Conservation (phyloP, 768 basidiomycete genomes). For the Suillus luteus region DNA sequence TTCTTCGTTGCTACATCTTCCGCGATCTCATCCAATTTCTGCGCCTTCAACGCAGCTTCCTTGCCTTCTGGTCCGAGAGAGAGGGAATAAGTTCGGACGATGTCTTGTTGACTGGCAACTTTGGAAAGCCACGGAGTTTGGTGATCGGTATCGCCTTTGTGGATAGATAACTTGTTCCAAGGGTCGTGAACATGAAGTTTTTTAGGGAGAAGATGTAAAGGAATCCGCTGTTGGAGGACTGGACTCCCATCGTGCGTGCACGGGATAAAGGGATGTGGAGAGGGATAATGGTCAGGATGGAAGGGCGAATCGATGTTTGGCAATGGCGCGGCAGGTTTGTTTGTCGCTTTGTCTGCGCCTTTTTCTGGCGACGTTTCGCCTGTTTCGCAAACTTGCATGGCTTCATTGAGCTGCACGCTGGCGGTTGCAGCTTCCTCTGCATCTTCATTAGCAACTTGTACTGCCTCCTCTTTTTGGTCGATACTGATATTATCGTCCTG, state of each 20-base stretch:
- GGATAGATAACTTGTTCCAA: constrained; percentile 34
- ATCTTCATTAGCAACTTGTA: not conserved
- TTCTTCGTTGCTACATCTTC: constrained; percentile 19
- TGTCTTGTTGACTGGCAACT: constrained; percentile 23
- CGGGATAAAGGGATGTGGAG: constrained; percentile 43
- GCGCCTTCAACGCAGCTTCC: not conserved
- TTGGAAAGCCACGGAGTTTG: constrained; percentile 31
- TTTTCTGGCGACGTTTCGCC: not conserved
- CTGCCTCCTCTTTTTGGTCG: not conserved
- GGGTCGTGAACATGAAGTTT: constrained; percentile 48
- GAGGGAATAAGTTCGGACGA: constrained; percentile 36
- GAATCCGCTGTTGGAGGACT: constrained; percentile 36
- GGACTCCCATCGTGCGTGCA: constrained; percentile 29
- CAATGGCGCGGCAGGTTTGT: not conserved
- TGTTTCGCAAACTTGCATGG: not conserved
- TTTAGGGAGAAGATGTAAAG: constrained; percentile 39
- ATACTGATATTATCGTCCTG: not conserved
- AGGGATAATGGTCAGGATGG: constrained; percentile 38
- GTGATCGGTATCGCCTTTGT: not conserved
- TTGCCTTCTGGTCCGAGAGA: constrained; percentile 6
- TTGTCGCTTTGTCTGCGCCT: not conserved
- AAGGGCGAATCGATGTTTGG: constrained; percentile 26
- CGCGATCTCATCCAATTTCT: constrained; percentile 12
- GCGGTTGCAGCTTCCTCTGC: not conserved
- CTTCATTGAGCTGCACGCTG: not conserved